Evolutionary conservation across 257 asterid genomes (phyloP), one percentile per base, ranked within the genome.

Genomic region (Linderniella brevidens): DNA sequence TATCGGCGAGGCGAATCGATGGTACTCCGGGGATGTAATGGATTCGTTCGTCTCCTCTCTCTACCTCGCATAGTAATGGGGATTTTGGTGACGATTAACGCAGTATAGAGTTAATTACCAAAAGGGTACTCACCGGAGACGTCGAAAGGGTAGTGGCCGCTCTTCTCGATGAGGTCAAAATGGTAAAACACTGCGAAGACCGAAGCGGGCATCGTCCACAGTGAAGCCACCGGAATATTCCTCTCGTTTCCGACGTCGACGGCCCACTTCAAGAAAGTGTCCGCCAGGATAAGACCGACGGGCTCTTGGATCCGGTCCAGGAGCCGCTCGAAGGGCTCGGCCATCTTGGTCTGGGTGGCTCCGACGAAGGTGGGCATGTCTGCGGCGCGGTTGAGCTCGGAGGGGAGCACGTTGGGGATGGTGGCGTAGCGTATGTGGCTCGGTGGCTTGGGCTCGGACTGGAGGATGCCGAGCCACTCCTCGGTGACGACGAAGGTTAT

Each of bases 201-300:
- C 0, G 77, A 56, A 0, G 77, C 79, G 19, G 95, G 79, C 77
- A 67, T 73, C 17, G 93, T 54, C 95, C 95, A 83, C n/a, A 77
- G 56, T 4, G 83, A 75, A 13, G 93, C 93, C 59, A 83, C 86
- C 57, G 83, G 81, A 56, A 84, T 75, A 63, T 73, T 68, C 70
- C 71, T 70, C 67, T 73, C 64, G 2, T 66, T 58, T 14, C 80
- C 93, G n/a, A 72, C 19, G 35, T 61, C 65, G 17, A 75, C 49
- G 6, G 77, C 79, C 93, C 95, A 84, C 16, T 50, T 35, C 60
- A 82, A 3, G 11, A 67, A 64, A 12, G 66, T 51, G 19, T 82
- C 94, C 0, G 76, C 74, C 0, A 82, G 46, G 0, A 76, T 74
- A 10, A 69, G 49, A 42, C 57, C 17, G 16, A 58, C 67, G 49